Evolutionary conservation across 805 yeast species (phyloP), one percentile per base, ranked within the genome.

Genomic region (Ogataea philodendri): DNA sequence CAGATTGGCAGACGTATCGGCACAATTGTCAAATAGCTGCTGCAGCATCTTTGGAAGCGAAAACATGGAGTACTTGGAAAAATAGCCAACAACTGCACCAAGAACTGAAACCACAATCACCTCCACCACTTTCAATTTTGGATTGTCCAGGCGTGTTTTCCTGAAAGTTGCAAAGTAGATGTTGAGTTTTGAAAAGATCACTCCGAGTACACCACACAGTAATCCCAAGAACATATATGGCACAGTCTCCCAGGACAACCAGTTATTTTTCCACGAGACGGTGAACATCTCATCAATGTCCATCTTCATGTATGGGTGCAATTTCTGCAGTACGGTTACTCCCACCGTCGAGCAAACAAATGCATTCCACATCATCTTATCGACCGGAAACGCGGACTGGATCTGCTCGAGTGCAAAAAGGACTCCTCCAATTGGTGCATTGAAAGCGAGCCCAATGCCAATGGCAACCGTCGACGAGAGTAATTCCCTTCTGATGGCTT

Each of bases 371-470:
- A 86, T 74, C 42, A 81, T 68, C 42, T 70, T 73, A 17, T 75
- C 76, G 14, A 81, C 75, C 30, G 72, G 74, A 51, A 81, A 76
- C 51, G 73, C 83, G 21, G 78, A 72, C 3, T 81, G 76, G 27
- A 81, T 64, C 42, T 76, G 78, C 50, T 86, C 94, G 13, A 84
- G 56, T 4, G 83, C 81, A 56, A 85, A 87, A 20, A 86, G 56
- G 1, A 87, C 93, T 1, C 95, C 96, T 6, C 94, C 95, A 37
- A 87, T 78, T 3, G 96, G 95, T 0, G 95, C 79, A 42, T 82
- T 83, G 59, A 86, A 85, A 1, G 95, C 94, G 9, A 83, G 84
- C 0, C 89, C 76, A 15, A 86, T 81, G 5, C 95, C 96, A 1
- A 89, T 80, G 1, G 94, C 89, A 1, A 85, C 73, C 0, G 89